Evolutionary conservation across 306 rosid species (phyloP), one percentile per base, ranked within the genome.

Genomic region (Senna siamea): DNA sequence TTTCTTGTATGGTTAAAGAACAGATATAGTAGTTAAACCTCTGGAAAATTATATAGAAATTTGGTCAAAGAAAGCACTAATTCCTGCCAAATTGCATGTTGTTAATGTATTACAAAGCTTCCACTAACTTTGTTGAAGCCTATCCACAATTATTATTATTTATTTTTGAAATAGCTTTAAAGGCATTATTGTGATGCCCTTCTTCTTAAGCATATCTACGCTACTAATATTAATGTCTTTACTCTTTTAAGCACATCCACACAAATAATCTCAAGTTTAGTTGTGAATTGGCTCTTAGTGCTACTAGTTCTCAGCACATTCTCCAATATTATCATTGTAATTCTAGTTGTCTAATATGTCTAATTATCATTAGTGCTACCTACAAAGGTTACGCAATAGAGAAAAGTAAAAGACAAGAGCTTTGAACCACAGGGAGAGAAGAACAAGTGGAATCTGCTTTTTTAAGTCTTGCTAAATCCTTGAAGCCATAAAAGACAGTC

Each of bases 221-320:
- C 72, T 66, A n/a, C 70, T 72, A 26, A 17, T 20, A 2, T 64
- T 75, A 17, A 2, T 20, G 11, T 51, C 68, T 38, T 52, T 62
- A 22, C 48, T 32, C 85, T 81, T 81, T 81, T 67, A 73, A 72
- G 23, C 73, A 41, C 56, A 73, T 52, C 73, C 82, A 57, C 73
- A 72, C 79, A 59, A 40, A 72, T 76, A 4, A 77, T 37, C 65
- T 17, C 50, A 18, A 62, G 70, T 6, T 69, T 74, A 68, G 69
- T 14, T 61, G 9, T 61, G 1, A 40, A 41, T 60, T 61, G 6
- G 20, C 50, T 73, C 76, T 62, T 62, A 7, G 48, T 53, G 65
- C 18, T 63, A 17, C 30, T 26, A 26, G 43, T 61, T 74, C 77
- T 62, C 22, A 58, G 6, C 43, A 20, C 23, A 68, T 32, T 32